Evolutionary conservation across 2,329 filamentous ascomycete genomes (phyloP).

Genomic region (Cladophialophora carrionii): DNA sequence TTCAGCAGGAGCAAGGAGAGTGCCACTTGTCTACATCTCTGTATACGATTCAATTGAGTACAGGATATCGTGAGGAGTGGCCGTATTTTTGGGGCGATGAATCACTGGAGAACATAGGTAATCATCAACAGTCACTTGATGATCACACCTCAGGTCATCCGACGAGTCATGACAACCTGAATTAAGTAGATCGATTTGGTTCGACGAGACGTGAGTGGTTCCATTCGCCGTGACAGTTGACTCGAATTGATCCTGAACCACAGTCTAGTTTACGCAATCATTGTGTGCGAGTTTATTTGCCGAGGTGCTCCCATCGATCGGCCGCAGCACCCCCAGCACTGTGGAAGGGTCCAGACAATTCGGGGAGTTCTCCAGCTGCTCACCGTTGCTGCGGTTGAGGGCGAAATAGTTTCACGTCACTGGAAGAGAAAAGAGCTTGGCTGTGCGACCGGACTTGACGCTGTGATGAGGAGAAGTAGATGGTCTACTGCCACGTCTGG

Average conservation of each 20-base stretch:
- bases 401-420: conserved; percentile 5
- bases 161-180: conserved; percentile 1
- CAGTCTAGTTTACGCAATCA: not conserved
- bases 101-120: not conserved
- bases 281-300: conserved; percentile 5
- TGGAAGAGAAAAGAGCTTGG: conserved; percentile 1
- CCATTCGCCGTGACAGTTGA: not conserved
- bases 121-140: conserved; percentile 5
- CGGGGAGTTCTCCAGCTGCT: not conserved
- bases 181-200: not conserved
- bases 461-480: not conserved
- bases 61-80: not conserved
- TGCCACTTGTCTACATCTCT: not conserved
- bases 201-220: not conserved
- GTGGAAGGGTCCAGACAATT: not conserved
- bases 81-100: not conserved
- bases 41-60: not conserved
- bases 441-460: conserved; percentile 16
- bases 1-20: not conserved
- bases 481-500: not conserved
- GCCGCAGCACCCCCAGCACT: not conserved
- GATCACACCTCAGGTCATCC: conserved; percentile 12
- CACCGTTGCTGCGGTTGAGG: conserved; percentile 15
- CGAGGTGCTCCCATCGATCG: conserved; percentile 7
- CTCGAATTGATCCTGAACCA: not conserved